A percentile compares a stretch with the other conserved stretches of the same genome.
Evolutionary conservation across 164 flowering plant species (phyloP).

Genomic region (Nymphaea colorata): DNA sequence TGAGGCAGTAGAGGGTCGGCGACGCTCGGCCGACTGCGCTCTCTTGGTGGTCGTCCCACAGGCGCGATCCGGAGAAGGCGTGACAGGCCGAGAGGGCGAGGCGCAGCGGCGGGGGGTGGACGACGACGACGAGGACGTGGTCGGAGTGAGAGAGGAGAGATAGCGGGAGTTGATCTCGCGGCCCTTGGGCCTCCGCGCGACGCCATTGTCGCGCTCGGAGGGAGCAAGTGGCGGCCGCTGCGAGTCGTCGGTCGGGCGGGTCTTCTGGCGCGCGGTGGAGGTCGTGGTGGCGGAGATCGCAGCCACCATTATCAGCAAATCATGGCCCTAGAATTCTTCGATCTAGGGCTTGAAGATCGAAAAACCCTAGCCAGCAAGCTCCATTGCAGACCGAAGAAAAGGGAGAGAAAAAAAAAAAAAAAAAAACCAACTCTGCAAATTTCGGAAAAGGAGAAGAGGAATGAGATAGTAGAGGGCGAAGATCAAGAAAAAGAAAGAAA

Average conservation of each 20-base stretch:
- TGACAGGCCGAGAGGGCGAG: conserved; percentile 18
- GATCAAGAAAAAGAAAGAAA: too few species aligned
- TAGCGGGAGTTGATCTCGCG: conserved; percentile 65
- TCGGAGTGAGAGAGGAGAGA: conserved; percentile 52
- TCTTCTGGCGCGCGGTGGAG: conserved; percentile 1
- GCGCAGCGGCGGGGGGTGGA: conserved; percentile 42
- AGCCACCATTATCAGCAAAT: conserved; percentile 53
- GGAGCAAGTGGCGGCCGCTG: conserved; percentile 35
- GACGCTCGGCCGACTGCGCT: conserved; percentile 67
- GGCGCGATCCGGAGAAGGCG: conserved; percentile 9
- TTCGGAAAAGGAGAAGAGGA: too few species aligned
- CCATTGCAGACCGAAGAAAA: background rate
- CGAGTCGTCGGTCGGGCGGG: conserved; percentile 6
- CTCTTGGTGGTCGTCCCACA: conserved; percentile 22
- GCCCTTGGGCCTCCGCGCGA: conserved; percentile 39
- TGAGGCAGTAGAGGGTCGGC: conserved; percentile 30
- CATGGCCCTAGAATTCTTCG: background rate
- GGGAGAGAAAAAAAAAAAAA: too few species aligned
- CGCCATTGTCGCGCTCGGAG: conserved; percentile 36
- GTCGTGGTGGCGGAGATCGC: conserved; percentile 33
- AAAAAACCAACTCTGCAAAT: too few species aligned
- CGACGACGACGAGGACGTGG: conserved; percentile 25
- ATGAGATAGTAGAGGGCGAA: too few species aligned
- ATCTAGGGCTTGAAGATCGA: background rate
- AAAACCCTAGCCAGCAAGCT: background rate